Evolutionary conservation across 345 rosid genomes (phyloP).

Genomic region (Lepidium sativum): DNA sequence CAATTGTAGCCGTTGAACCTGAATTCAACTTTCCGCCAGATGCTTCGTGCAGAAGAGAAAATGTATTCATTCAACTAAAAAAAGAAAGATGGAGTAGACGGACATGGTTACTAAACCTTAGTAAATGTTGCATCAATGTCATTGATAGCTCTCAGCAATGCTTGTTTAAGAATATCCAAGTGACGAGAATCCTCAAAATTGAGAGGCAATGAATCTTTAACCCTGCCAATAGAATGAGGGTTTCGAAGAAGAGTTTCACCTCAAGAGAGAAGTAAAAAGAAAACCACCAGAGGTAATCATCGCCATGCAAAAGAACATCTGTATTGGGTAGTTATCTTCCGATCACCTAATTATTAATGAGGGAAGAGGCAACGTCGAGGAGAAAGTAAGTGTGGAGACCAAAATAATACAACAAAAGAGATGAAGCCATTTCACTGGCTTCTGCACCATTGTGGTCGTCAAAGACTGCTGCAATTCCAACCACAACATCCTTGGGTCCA

Average conservation of each 20-base stretch:
- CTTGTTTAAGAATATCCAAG: conserved; percentile 74
- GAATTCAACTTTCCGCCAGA: conserved; percentile 44
- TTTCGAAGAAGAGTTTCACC: too few species aligned
- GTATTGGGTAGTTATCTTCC: too few species aligned
- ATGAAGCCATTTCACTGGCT: conserved; percentile 95
- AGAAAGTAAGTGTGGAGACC: conserved; percentile 73
- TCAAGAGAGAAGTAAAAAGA: too few species aligned
- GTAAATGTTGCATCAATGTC: conserved; percentile 78
- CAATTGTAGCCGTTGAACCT: conserved; percentile 78
- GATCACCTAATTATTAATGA: conserved; percentile 24
- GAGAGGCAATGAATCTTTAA: too few species aligned
- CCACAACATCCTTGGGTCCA: conserved; percentile 53
- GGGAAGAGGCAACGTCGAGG: conserved; percentile 64
- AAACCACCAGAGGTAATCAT: too few species aligned
- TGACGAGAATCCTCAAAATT: conserved; percentile 54
- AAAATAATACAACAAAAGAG: conserved; percentile 77
- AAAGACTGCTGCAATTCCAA: conserved; percentile 77
- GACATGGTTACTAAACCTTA: conserved; percentile 31
- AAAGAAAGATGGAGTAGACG: not conserved
- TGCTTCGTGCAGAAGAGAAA: conserved; percentile 41
- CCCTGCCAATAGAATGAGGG: too few species aligned
- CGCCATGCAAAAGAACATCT: too few species aligned
- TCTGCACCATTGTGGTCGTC: conserved; percentile 95
- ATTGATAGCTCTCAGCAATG: conserved; percentile 71
- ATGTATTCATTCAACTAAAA: not conserved